Percentiles rank a stretch among this genome's conserved stretches.
phyloP scores from a whole-genome alignment of 208 protist genomes.

The Acanthamoeba divionensis region DNA sequence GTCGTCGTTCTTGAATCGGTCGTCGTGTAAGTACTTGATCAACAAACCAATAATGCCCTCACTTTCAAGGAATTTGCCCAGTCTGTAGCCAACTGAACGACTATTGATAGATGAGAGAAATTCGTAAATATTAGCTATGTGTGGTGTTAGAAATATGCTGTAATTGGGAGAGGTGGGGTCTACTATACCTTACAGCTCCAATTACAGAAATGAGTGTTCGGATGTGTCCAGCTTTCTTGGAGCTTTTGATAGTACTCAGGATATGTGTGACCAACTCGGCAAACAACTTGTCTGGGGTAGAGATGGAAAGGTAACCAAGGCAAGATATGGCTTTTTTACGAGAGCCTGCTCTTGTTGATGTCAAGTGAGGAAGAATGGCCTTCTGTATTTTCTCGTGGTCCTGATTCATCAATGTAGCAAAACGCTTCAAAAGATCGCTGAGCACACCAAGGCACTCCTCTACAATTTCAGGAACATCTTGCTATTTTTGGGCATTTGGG shows the following conservation, averaged over 20 bases:
- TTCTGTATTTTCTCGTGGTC: slow-evolving; percentile 75
- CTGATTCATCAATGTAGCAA: background rate
- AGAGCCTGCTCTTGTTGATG: slow-evolving; percentile 55
- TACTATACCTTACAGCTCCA: slow-evolving; percentile 65
- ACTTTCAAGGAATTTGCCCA: slow-evolving; percentile 77
- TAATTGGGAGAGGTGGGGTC: background rate
- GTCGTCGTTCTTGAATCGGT: slow-evolving; percentile 73
- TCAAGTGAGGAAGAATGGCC: slow-evolving; percentile 70
- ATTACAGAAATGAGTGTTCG: slow-evolving; percentile 76
- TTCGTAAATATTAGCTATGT: no score
- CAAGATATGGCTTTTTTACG: slow-evolving; percentile 79
- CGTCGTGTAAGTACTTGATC: slow-evolving; percentile 63
- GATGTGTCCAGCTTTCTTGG: slow-evolving; percentile 72
- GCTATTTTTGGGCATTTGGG: no score
- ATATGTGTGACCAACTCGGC: slow-evolving; percentile 64
- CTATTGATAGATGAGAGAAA: background rate
- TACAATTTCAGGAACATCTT: slow-evolving; percentile 44
- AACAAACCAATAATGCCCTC: slow-evolving; percentile 69
- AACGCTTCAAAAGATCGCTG: slow-evolving; percentile 24
- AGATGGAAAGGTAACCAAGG: slow-evolving; percentile 66
- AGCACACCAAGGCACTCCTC: slow-evolving; percentile 34
- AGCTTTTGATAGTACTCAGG: slow-evolving; percentile 66
- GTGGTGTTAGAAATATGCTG: background rate
- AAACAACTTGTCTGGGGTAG: slow-evolving; percentile 75
- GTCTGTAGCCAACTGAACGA: slow-evolving; percentile 74